Evolutionary conservation across 257 asterid genomes (phyloP), one percentile per base, ranked within the genome.

Genomic region (Fraxinus pennsylvanica): DNA sequence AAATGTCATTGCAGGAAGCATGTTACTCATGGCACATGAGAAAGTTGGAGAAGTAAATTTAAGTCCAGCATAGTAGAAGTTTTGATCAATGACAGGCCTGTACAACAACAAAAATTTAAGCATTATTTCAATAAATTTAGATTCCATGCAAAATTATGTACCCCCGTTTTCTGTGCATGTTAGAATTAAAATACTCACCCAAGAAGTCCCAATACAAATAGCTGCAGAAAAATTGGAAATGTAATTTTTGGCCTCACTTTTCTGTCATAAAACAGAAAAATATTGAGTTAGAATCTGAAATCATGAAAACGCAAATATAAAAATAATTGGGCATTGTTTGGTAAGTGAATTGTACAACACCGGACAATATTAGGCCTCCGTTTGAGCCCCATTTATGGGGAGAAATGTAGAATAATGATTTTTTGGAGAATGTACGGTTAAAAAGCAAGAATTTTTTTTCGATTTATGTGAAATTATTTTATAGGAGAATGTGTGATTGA

Each of bases 51-150:
- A 92, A 4, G 98, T 94, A 68, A 80, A 87, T 57, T 91, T 94
- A 0, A 94, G 90, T 2, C 98, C 98, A 3, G 96, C 97, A 13
- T 94, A 94, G 86, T 92, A 94, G 52, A 94, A 90, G 73, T 94
- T 94, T 61, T 94, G 98, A 83, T 94, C 98, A 36, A 94, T 92
- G 29, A 94, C 98, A 0, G 98, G 98, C 87, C 98, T 94, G 90
- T 15, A 14, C 39, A 77, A 30, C 70, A 22, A 65, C 22, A 27
- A 63, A 22, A 63, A 12, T 2, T 25, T 25, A 63, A 27, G 6
- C 69, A 63, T 63, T 10, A 22, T 63, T 63, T 27, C 15, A 27
- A 25, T 22, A 12, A 63, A 63, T 63, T 63, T 27, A 63, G 15
- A 63, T 14, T 54, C 9, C 22, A 61, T 43, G 50, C 13, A 43